A percentile compares a stretch with the other conserved stretches of the same genome.
Evolutionary conservation across 2,329 filamentous ascomycete species (phyloP).

Genomic region (Epichloe uncinata): DNA sequence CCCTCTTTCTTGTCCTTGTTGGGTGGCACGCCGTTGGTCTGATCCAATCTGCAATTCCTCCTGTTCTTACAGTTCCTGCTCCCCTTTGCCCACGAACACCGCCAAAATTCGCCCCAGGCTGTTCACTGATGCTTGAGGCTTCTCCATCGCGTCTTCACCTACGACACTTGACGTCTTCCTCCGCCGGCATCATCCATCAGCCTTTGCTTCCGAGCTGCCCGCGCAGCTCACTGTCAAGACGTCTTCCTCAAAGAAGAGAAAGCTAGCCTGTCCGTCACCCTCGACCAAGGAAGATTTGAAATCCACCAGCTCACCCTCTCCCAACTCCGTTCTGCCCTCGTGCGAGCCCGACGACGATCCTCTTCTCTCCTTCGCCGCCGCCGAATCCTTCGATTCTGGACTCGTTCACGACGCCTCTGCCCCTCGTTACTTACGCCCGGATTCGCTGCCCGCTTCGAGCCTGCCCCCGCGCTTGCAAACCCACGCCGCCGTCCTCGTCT

Average conservation of each 20-base stretch:
- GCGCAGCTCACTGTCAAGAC: constrained; percentile 57
- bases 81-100: not conserved
- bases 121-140: constrained; percentile 4
- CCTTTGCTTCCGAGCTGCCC: constrained; percentile 37
- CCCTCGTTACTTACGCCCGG: constrained; percentile 27
- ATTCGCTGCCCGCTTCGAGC: constrained; percentile 34
- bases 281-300: constrained; percentile 27
- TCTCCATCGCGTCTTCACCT: constrained; percentile 1
- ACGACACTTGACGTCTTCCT: constrained; percentile 1
- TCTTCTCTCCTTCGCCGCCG: constrained; percentile 36
- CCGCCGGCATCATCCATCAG: constrained; percentile 2
- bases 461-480: constrained; percentile 40
- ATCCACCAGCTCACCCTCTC: constrained; percentile 22
- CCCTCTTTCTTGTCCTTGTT: not conserved
- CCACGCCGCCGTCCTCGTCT: constrained; percentile 25
- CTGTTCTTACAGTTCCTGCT: not conserved
- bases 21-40: not conserved
- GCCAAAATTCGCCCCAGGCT: constrained; percentile 1
- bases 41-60: not conserved
- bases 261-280: constrained; percentile 36
- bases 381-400: constrained; percentile 22
- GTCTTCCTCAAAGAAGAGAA: constrained; percentile 64
- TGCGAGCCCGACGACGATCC: constrained; percentile 38
- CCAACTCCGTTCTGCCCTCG: constrained; percentile 37
- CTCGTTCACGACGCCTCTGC: constrained; percentile 15